Evolutionary conservation across 2,329 filamentous ascomycete species (phyloP), one percentile per base, ranked within the genome.

Genomic region (Arthroderma sp.): DNA sequence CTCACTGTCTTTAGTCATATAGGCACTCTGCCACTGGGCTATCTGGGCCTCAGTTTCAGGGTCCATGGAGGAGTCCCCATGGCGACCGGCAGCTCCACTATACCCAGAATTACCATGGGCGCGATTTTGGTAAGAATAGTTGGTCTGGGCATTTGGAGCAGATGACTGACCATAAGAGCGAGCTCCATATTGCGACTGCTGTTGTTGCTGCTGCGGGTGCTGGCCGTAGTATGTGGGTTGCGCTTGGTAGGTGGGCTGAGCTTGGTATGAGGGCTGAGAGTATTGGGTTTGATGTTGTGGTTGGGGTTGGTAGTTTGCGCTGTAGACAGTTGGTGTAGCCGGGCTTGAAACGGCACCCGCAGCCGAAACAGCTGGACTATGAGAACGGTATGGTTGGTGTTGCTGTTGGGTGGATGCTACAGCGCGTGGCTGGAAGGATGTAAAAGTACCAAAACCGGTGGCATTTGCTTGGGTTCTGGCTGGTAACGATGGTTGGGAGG

Each of bases 1-100:
- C 30, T 46, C 44, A 10, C 31, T 30, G 41, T 83, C 80, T 54
- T 75, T 80, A 41, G 72, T 74, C 51, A 79, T 76, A 64, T 94
- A 94, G 28, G 87, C 86, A 64, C 83, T 89, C 65, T 94, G 87
- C 86, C 89, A 95, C 64, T 94, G 85, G 40, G 88, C 87, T 50
- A 95, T 88, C 63, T 93, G 86, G 29, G 86, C 86, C 47, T 91
- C 86, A 69, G 86, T 82, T 54, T 94, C 86, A 3, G 86, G 78
- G 56, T 94, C 78, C 42, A 75, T 63, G 30, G 62, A 65, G 6
- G 63, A 51, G 30, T 67, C 67, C 15, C 56, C 57, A 31, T 58
- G 60, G 44, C 44, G 47, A 27, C 31, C 3, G 9, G 29, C 29
- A 5, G 10, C 40, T 22, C 29, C 10, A 31, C 40, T 29, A 6